Evolutionary conservation across 345 rosid species (phyloP), one percentile per base, ranked within the genome.

Genomic region (Eucalyptus pauciflora): DNA sequence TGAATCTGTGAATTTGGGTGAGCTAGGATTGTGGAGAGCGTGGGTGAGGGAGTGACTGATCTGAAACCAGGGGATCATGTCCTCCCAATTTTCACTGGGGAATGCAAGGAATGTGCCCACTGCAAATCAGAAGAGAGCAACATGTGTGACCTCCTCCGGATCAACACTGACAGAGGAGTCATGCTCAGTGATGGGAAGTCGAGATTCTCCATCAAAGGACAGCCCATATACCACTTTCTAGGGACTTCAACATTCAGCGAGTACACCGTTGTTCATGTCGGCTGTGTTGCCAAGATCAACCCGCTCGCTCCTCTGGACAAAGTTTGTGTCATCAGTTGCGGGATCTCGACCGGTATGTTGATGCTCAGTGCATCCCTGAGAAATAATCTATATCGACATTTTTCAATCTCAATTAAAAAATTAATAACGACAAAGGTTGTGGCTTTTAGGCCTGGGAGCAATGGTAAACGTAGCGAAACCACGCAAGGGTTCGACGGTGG

Each of bases 81-180:
- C 18, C 95, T 93, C 56, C 94, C 95, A 5, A 92, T 93, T 52
- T 93, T 93, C 89, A 91, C 93, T 16, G 93, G 94, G 83, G 95
- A 93, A 50, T 93, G 95, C 71, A 87, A 89, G 56, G 90, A 92
- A 13, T 93, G 94, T 85, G 64, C 88, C 50, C 94, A 92, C 71
- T 92, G 95, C 89, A 90, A 87, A 62, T 93, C 93, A 7, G 89
- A 87, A 14, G 93, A 90, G 88, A 91, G 94, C 91, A 92, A 92
- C 85, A 90, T 91, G 93, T 93, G 94, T 41, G 89, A 90, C 86
- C 90, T 91, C 48, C 92, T 92, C 27, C 79, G 92, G 90, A 87
- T 91, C 43, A 91, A 93, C 87, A 50, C 91, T 12, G 90, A 87
- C 80, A 89, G 92, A 86, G 92, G 92, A 18, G 93, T 91, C 27